Percentiles rank a stretch among this genome's conserved stretches.
Evolutionary conservation across 2,329 filamentous ascomycete species (phyloP).

Genomic region (Colletotrichum sp.): DNA sequence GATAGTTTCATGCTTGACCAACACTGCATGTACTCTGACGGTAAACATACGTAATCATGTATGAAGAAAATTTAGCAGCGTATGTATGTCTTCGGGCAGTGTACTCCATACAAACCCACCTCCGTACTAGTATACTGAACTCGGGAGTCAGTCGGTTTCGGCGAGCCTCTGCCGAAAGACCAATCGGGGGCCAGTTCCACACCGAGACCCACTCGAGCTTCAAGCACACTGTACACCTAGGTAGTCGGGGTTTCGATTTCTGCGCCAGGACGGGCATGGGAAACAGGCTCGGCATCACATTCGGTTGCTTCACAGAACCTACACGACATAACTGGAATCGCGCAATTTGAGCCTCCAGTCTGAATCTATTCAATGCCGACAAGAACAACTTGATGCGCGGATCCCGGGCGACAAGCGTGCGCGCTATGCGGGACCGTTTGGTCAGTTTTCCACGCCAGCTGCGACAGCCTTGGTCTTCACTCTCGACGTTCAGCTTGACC

Average conservation of each 20-base stretch:
- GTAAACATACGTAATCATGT: neutral
- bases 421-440: conserved; percentile 7
- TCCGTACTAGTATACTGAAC: neutral
- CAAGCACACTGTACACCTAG: neutral
- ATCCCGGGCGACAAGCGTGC: conserved; percentile 7
- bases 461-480: neutral
- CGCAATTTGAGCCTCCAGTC: neutral
- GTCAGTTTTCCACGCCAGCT: conserved; percentile 4
- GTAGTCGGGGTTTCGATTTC: neutral
- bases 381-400: conserved; percentile 16
- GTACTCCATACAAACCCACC: neutral
- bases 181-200: neutral
- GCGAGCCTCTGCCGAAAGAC: neutral
- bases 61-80: neutral
- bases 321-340: neutral
- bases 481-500: neutral
- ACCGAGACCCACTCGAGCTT: neutral
- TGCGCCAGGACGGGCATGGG: neutral
- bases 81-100: neutral
- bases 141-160: neutral
- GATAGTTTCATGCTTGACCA: neutral
- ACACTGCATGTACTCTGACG: neutral
- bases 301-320: neutral
- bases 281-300: neutral
- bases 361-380: conserved; percentile 8